A percentile compares a stretch with the other conserved stretches of the same genome.
Conservation (phyloP, 805 yeast genomes). For the Saccharomycopsis sp. region DNA sequence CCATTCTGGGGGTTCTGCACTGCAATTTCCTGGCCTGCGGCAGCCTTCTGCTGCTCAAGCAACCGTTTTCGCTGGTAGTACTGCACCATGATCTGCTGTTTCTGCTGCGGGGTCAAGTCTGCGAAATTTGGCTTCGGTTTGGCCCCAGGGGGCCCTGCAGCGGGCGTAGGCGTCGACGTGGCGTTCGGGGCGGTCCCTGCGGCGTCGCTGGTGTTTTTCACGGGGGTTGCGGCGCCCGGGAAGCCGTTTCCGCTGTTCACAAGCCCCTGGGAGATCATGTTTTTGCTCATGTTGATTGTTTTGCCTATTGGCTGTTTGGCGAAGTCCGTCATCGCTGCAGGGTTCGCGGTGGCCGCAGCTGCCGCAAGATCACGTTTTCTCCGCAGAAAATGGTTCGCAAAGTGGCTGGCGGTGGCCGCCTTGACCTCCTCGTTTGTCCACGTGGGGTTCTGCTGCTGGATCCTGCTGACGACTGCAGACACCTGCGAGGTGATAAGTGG, state of each 20-base stretch:
- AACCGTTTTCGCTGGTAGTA: constrained; percentile 10
- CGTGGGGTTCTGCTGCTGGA: constrained; percentile 59
- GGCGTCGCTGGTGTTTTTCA: not conserved
- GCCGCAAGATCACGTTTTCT: not conserved
- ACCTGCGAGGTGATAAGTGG: constrained; percentile 42
- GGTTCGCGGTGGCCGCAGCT: not conserved
- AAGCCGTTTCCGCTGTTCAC: constrained; percentile 1
- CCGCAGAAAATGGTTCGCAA: constrained; percentile 43
- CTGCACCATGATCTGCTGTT: constrained; percentile 12
- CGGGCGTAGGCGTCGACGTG: not conserved
- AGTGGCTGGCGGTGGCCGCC: constrained; percentile 55
- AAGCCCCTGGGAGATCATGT: constrained; percentile 14
- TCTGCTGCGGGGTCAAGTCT: constrained; percentile 17
- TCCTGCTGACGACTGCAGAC: constrained; percentile 55
- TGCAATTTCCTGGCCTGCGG: too few relatives aligned
- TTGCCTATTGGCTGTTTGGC: constrained; percentile 14
- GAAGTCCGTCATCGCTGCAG: not conserved
- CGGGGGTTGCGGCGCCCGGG: not conserved
- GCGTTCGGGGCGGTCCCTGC: not conserved
- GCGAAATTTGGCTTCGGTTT: constrained; percentile 4
- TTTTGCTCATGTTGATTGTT: constrained; percentile 13
- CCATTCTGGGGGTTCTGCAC: too few relatives aligned
- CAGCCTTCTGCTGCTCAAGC: constrained; percentile 7
- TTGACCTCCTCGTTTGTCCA: constrained; percentile 59
- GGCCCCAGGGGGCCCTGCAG: not conserved